A percentile compares a stretch with the other conserved stretches of the same genome.
Evolutionary conservation across 371 early-diverging fungal genomes (phyloP).

Genomic region (Mucor plumbeus): DNA sequence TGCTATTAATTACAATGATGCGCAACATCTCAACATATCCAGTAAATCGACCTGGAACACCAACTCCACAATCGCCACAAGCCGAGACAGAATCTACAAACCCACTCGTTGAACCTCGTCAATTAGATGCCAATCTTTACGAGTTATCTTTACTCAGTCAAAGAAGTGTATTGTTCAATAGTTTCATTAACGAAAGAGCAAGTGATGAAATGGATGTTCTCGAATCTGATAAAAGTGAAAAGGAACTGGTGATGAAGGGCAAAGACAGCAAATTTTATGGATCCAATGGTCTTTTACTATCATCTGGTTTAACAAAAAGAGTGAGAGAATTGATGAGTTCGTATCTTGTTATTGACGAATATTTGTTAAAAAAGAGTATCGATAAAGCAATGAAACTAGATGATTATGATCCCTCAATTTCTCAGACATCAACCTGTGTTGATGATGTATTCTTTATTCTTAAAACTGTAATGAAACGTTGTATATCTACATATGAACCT

Average conservation of each 20-base stretch:
- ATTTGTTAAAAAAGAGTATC: slow-evolving; percentile 70
- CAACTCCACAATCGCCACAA: slow-evolving; percentile 9
- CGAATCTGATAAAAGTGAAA: slow-evolving; percentile 37
- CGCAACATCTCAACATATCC: slow-evolving; percentile 31
- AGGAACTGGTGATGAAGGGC: slow-evolving; percentile 45
- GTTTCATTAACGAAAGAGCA: slow-evolving; percentile 73
- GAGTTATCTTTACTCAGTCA: slow-evolving; percentile 86
- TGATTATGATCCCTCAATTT: slow-evolving; percentile 62
- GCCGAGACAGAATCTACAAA: slow-evolving; percentile 29
- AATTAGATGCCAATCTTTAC: slow-evolving; percentile 71
- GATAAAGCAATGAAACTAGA: slow-evolving; percentile 74
- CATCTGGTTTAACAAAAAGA: slow-evolving; percentile 65
- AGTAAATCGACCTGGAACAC: slow-evolving; percentile 15
- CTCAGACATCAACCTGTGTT: slow-evolving; percentile 82
- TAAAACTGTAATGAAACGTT: slow-evolving; percentile 75
- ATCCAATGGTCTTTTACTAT: slow-evolving; percentile 51
- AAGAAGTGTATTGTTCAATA: slow-evolving; percentile 74
- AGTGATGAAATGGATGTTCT: slow-evolving; percentile 50
- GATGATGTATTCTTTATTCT: slow-evolving; percentile 93
- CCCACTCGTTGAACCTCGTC: slow-evolving; percentile 72
- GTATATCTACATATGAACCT: slow-evolving; percentile 74
- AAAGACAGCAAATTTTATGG: slow-evolving; percentile 56
- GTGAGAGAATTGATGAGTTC: slow-evolving; percentile 70
- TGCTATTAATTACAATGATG: slow-evolving; percentile 39
- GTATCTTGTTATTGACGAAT: slow-evolving; percentile 77